phyloP scores from a whole-genome alignment of 768 basidiomycete species.

The Suillus tomentosus region DNA sequence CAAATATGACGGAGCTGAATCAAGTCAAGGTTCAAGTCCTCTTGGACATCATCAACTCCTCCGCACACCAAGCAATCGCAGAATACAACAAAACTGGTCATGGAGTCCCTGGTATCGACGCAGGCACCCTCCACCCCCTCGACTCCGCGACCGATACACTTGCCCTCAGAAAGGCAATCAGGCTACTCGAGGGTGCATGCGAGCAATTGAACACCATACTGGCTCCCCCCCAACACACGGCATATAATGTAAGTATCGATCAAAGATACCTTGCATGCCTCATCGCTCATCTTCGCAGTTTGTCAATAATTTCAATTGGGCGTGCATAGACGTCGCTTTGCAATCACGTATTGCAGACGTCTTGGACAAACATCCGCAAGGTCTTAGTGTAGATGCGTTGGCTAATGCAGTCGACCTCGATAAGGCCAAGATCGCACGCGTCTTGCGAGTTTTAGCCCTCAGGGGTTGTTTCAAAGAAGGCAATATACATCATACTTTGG shows the following conservation, averaged over 20 bases:
- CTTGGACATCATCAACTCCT: constrained; percentile 32
- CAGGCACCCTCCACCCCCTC: constrained; percentile 24
- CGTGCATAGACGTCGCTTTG: constrained; percentile 27
- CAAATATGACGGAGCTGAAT: background rate
- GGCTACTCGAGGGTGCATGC: constrained; percentile 29
- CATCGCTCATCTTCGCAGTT: constrained; percentile 4
- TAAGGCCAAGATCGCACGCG: constrained; percentile 29
- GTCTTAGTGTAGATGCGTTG: constrained; percentile 30
- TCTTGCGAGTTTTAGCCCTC: constrained; percentile 33
- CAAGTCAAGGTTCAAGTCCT: constrained; percentile 33
- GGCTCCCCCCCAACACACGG: constrained; percentile 30
- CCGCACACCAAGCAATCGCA: constrained; percentile 29
- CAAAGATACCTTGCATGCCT: background rate
- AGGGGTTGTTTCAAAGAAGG: constrained; percentile 36
- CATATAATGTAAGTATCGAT: constrained; percentile 24
- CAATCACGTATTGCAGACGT: constrained; percentile 31
- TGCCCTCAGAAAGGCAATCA: constrained; percentile 28
- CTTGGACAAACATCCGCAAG: constrained; percentile 26
- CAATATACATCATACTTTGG: background rate
- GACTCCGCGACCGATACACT: constrained; percentile 24
- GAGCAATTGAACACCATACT: constrained; percentile 29
- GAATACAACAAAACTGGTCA: constrained; percentile 29
- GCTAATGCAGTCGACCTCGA: constrained; percentile 25
- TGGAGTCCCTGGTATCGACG: constrained; percentile 27
- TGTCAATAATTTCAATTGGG: constrained; percentile 28